Percentiles rank a stretch among this genome's conserved stretches.
phyloP scores from a whole-genome alignment of 192 early-diverging fungal genomes.

The Backusella psychrophila region DNA sequence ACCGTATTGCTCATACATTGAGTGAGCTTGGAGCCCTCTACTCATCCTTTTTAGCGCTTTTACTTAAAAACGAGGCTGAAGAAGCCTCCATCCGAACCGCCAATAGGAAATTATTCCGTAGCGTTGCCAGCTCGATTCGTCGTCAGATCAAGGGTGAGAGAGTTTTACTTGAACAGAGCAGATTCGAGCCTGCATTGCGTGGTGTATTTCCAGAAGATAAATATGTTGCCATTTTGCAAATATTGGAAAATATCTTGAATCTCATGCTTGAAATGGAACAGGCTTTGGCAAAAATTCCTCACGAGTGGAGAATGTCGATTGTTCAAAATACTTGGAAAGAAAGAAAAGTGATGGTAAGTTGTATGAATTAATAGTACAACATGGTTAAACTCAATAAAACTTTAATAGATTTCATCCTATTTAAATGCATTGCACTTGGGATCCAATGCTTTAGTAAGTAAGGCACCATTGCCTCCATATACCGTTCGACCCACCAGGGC shows the following conservation, averaged over 20 bases:
- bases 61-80: constrained; percentile 23
- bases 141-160: constrained; percentile 31
- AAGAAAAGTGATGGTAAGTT: constrained; percentile 28
- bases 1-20: constrained; percentile 29
- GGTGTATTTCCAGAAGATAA: constrained; percentile 30
- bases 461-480: constrained; percentile 35
- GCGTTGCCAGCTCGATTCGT: constrained; percentile 27
- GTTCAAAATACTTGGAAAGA: constrained; percentile 28
- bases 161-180: constrained; percentile 34
- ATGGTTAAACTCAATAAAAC: background rate
- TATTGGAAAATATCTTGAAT: constrained; percentile 36
- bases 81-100: background rate
- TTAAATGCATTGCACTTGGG: constrained; percentile 35
- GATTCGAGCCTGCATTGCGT: constrained; percentile 38
- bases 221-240: constrained; percentile 29
- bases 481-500: constrained; percentile 31
- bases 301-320: constrained; percentile 26
- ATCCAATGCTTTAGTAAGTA: constrained; percentile 31
- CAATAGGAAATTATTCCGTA: constrained; percentile 30
- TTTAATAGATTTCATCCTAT: constrained; percentile 25
- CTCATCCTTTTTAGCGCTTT: constrained; percentile 30
- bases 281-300: constrained; percentile 24
- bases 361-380: background rate
- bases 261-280: constrained; percentile 33
- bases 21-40: constrained; percentile 35